These are phyloP conservation scores for Trametes sp. DNA, from an alignment of 1,284 basidiomycete species.

Conservation along the genomic window DNA sequence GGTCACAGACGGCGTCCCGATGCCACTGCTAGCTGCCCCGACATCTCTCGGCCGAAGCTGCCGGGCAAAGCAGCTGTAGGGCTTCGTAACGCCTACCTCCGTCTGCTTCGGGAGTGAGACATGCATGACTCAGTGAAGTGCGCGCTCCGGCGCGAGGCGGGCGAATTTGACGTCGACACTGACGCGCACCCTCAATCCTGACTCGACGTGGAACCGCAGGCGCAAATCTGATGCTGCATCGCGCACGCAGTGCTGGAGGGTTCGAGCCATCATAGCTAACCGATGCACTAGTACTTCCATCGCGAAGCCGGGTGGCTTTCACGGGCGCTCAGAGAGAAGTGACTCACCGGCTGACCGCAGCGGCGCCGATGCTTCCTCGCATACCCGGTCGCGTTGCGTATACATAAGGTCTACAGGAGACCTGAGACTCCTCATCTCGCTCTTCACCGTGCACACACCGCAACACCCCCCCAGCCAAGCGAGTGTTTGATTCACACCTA, in stretches of 20 bases:
- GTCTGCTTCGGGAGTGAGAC: neutral
- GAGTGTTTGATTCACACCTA: neutral
- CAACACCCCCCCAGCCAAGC: neutral
- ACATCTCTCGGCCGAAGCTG: no score
- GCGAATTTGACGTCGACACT: no score
- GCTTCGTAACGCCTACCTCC: no score
- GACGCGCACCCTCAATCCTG: neutral
- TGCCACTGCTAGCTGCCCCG: no score
- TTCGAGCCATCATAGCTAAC: neutral
- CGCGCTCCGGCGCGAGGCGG: no score
- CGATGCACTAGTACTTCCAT: conserved; percentile 2
- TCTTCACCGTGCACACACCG: neutral
- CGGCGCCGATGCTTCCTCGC: neutral
- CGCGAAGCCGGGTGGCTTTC: neutral
- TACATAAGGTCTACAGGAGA: neutral
- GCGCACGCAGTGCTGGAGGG: neutral
- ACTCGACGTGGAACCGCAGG: neutral
- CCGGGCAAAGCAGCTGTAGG: neutral
- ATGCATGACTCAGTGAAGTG: neutral
- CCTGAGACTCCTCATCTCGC: neutral
- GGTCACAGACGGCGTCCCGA: no score
- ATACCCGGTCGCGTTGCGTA: neutral
- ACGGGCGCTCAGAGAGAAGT: neutral
- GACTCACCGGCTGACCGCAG: conserved; percentile 5
- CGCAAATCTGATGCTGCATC: neutral